Evolutionary conservation across 2,329 filamentous ascomycete species (phyloP), one percentile per base, ranked within the genome.

Genomic region (Aureobasidium sp.): DNA sequence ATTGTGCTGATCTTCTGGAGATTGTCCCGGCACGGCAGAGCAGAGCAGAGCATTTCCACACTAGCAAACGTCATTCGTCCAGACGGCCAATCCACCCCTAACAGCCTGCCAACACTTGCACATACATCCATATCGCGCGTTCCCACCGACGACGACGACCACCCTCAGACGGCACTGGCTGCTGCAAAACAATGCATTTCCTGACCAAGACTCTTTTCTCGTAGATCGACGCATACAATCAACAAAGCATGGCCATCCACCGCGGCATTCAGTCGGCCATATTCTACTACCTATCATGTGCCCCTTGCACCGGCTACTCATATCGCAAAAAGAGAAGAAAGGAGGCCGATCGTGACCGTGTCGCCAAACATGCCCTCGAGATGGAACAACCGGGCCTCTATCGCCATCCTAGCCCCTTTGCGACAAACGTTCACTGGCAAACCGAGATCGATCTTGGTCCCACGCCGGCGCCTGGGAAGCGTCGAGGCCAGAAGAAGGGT

Each of bases 381-480:
- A 82, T 82, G 61, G 84, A 91, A 66, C 84, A 91, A 71, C 89
- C 90, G 0, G 84, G 84, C 44, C 75, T 85, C 12, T 94, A 96
- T 73, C 82, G 85, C 56, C 91, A 97, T 69, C 71, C 91, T 88
- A 1, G 84, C 86, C 48, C 89, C 91, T 94, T 91, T 69, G 87
- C 87, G 70, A 96, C 91, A 31, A 97, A 97, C 70, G 87, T 88
- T 14, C 90, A 90, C 75, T 97, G 92, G 92, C 79, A 83, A 36
- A 89, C 94, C 71, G 92, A 97, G 74, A 95, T 97, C 67, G 81
- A 80, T 65, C 82, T 92, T 76, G 92, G 92, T 0, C 92, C 92
- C 2, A 85, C 84, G 3, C 82, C 89, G 39, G 87, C 86, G 36
- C 61, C 59, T 11, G 66, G 63, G 29, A 65, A 65, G 53, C 64